Evolutionary conservation across 768 basidiomycete genomes (phyloP), one percentile per base, ranked within the genome.

Genomic region (Naganishia vaughanmartiniae): DNA sequence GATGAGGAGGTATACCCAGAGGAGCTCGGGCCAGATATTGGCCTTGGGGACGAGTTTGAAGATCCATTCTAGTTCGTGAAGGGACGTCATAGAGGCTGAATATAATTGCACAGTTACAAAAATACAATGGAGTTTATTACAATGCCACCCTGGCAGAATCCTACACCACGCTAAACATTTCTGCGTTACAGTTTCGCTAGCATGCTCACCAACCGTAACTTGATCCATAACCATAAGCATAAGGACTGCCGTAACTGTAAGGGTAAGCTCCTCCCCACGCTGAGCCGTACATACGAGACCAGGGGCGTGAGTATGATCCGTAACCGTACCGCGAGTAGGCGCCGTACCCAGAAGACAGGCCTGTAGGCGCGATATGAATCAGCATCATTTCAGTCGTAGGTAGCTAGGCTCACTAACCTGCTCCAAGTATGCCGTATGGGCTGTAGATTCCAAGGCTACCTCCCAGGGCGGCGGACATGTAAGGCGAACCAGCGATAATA

Each of bases 1-100:
- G 60, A 45, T 17, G 60, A 63, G 26, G 60, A 63, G 39, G 42
- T 63, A n/a, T 63, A 63, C 21, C 60, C n/a, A 26, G 60, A 63
- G 60, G 60, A 63, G 17, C 15, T 63, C 2, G 60, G 60, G 17
- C 60, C 60, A 30, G 60, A 63, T 30, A 34, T 63, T 14, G 60
- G 60, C 11, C 21, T 63, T 1, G 60, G 60, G 15, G 60, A 63
- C 24, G 60, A 63, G 3, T 63, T 63, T 21, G 60, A 63, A 30
- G 60, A 63, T 63, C 60, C 60, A 2, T 63, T 63, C 42, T 63
- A 45, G 34, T 21, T n/a, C n/a, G n/a, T 24, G 57, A 10, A 26
- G 28, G 6, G 15, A 56, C 2, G 42, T 2, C 15, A 42, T 42
- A 15, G 17, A 42, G 17, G 42, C 14, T 42, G 42, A 42, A 42